Conservation (phyloP, 306 rosid species). For the Sicyos baderoa region DNA sequence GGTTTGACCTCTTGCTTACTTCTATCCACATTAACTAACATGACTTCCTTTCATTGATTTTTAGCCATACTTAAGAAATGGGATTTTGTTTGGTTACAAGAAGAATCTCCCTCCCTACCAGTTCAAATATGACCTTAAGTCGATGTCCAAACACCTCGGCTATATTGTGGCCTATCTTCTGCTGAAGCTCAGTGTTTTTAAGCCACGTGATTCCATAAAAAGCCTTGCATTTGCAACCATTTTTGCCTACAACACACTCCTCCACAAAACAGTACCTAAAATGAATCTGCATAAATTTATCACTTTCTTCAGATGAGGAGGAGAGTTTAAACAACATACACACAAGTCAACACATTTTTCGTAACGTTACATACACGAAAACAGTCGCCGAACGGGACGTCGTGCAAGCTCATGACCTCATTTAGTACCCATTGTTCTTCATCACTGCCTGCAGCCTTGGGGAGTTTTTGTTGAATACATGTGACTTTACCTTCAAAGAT, state of each 20-base stretch:
- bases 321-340: background rate
- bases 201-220: slow-evolving; percentile 49
- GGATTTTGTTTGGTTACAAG: slow-evolving; percentile 15
- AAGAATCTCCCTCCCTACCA: slow-evolving; percentile 53
- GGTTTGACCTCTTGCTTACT: too few relatives aligned
- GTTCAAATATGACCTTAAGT: slow-evolving; percentile 42
- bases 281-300: slow-evolving; percentile 40
- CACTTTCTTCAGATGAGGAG: background rate
- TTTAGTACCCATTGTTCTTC: slow-evolving; percentile 46
- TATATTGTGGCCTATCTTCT: slow-evolving; percentile 50
- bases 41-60: too few relatives aligned
- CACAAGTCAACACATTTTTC: background rate
- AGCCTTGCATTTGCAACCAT: slow-evolving; percentile 53
- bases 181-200: slow-evolving; percentile 53
- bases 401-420: slow-evolving; percentile 62
- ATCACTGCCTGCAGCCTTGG: slow-evolving; percentile 23
- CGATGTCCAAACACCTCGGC: slow-evolving; percentile 38
- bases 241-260: slow-evolving; percentile 29
- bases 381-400: slow-evolving; percentile 44
- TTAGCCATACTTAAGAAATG: background rate
- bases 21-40: too few relatives aligned
- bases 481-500: slow-evolving; percentile 55
- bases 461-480: slow-evolving; percentile 51
- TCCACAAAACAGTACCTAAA: slow-evolving; percentile 54
- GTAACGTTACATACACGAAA: slow-evolving; percentile 5